Conservation (phyloP, 768 basidiomycete genomes). For the Leucocoprinus sp. region DNA sequence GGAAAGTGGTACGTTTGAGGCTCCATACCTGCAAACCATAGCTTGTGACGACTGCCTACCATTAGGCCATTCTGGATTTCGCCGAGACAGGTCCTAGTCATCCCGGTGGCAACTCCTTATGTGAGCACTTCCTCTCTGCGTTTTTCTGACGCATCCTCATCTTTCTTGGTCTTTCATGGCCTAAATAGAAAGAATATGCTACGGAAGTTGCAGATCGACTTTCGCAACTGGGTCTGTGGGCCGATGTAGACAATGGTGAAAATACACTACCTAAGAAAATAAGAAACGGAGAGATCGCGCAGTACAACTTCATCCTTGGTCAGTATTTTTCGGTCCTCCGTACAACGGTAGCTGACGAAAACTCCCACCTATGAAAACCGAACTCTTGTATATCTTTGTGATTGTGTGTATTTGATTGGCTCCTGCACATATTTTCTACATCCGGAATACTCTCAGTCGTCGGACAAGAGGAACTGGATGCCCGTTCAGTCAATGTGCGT, state of each 20-base stretch:
- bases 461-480: slow-evolving; percentile 85
- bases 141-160: background rate
- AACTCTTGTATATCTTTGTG: too few relatives aligned
- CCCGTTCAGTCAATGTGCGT: slow-evolving; percentile 85
- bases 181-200: slow-evolving; percentile 78
- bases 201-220: slow-evolving; percentile 68
- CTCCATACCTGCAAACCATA: background rate
- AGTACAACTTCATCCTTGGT: slow-evolving; percentile 98
- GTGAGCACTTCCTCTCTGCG: slow-evolving; percentile 37
- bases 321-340: slow-evolving; percentile 19
- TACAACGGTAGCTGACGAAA: too few relatives aligned
- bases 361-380: too few relatives aligned
- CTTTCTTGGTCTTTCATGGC: background rate
- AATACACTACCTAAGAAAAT: slow-evolving; percentile 97
- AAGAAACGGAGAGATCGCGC: slow-evolving; percentile 92
- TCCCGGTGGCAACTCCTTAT: slow-evolving; percentile 86
- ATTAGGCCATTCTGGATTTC: slow-evolving; percentile 96
- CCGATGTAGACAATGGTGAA: slow-evolving; percentile 87
- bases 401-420: too few relatives aligned
- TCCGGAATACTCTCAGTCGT: too few relatives aligned
- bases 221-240: slow-evolving; percentile 63
- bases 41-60: background rate
- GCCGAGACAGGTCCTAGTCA: slow-evolving; percentile 90
- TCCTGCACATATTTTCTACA: background rate
- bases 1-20: slow-evolving; percentile 77